Evolutionary conservation across 331 rosid species (phyloP), one percentile per base, ranked within the genome.

Genomic region (Arachis monticola): DNA sequence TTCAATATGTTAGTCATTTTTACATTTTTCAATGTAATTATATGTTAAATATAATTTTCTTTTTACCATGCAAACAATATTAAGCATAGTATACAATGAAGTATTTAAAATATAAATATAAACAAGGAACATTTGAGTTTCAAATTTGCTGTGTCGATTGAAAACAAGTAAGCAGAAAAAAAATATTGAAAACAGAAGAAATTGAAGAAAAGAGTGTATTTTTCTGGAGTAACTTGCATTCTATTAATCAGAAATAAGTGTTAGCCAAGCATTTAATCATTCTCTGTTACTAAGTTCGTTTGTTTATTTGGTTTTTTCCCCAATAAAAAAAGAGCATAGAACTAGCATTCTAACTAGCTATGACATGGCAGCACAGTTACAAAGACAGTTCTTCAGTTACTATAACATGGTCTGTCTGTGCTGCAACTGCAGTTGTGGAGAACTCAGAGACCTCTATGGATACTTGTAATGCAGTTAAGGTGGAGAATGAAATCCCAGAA

Each of bases 401-500:
- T 55, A 8, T 55, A 6, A 55, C 31, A 55, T 55, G 60, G 7
- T 13, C 17, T 52, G 22, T 52, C 7, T 52, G 17, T 12, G 59
- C 3, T 13, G 7, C 9, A 14, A 10, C 10, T 53, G 27, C 30
- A 53, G 59, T 53, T 53, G 59, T 0, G 9, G 27, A 53, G 7
- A 45, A 27, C 44, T 61, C 75, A 52, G n/a, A 79, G 45, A 8
- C 67, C 12, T 70, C 69, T 3, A 45, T 62, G 47, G 76, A 27
- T 79, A 77, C 31, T 35, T 64, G 50, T 67, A 2, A 75, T 7
- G 27, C 32, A 32, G 14, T 42, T 44, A 44, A 58, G 67, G 75
- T 72, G 67, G 59, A 60, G 70, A 75, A 4, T 38, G 86, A 82
- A 79, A 69, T 72, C 66, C 50, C 68, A 42, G 78, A 68, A 35